Percentiles rank a stretch among this genome's conserved stretches.
phyloP scores from a whole-genome alignment of 1,284 basidiomycete species.

The Somion occarium region DNA sequence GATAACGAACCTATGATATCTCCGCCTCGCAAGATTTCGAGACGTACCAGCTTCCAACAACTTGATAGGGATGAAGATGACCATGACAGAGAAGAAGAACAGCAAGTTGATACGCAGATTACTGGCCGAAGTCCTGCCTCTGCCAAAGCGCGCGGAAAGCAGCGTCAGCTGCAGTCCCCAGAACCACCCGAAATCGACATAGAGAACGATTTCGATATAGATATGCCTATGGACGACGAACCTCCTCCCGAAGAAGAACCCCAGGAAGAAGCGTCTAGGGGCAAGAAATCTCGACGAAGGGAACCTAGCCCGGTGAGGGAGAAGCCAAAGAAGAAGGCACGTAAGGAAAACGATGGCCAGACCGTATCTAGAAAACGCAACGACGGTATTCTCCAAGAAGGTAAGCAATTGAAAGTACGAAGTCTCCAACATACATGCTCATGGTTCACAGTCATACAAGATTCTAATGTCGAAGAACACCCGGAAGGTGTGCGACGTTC shows the following conservation, averaged over 20 bases:
- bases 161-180: conserved; percentile 17
- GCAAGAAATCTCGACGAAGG: conserved; percentile 12
- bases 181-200: conserved; percentile 34
- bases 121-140: conserved; percentile 18
- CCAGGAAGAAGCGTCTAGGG: conserved; percentile 2
- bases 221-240: neutral
- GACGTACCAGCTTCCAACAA: conserved; percentile 40
- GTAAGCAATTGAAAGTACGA: conserved; percentile 12
- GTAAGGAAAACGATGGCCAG: conserved; percentile 20
- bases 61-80: conserved; percentile 44
- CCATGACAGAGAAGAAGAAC: conserved; percentile 32
- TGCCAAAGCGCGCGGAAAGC: conserved; percentile 16
- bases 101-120: conserved; percentile 30
- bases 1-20: conserved; percentile 17
- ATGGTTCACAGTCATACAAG: conserved; percentile 12
- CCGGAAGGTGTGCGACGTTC: conserved; percentile 70
- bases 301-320: conserved; percentile 12
- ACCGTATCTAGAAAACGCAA: conserved; percentile 21
- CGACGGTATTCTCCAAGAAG: conserved; percentile 21
- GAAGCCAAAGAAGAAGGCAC: conserved; percentile 20
- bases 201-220: conserved; percentile 45
- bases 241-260: conserved; percentile 6
- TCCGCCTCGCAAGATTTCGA: conserved; percentile 11
- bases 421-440: too few species aligned
- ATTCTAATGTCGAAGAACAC: conserved; percentile 14